Evolutionary conservation across 495 filamentous ascomycete genomes (phyloP), one percentile per base, ranked within the genome.

Genomic region (Neurospora sublineolata): DNA sequence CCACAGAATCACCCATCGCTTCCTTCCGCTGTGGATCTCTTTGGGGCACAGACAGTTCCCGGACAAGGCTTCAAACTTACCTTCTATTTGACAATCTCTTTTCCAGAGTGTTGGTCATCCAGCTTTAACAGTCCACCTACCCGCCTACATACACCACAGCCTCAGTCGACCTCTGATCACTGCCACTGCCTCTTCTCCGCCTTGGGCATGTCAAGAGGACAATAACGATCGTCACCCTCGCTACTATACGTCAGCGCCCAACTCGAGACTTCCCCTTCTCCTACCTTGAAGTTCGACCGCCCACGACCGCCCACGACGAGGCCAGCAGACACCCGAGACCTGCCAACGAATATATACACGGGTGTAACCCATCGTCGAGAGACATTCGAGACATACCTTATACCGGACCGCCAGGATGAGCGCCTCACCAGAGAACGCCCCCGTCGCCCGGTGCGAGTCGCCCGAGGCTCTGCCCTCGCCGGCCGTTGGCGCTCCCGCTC

Each of bases 381-480:
- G 23, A 33, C 52, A 33, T 33, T 60, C 23, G 27, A 33, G 27
- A 60, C 52, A 60, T 30, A 60, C 6, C 2, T 1, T 27, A 52
- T 23, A 60, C 12, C 52, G 52, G 27, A 18, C 52, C 68, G 18
- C 69, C 73, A 77, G 16, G 70, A 83, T 84, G 81, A 79, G 80
- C 69, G 68, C 80, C 68, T 71, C 77, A 44, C 74, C 77, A 70
- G 74, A 79, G 14, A 75, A 80, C 36, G 77, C 74, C n/a, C 80
- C 81, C 41, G 76, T 74, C 10, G 72, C 82, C 20, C 80, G 83
- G 41, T 79, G 80, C 72, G 79, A 79, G 58, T 90, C 88, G 18
- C 89, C 90, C 68, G 90, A 89, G 60, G 85, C 85, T 18, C 86
- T 87, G 1, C 91, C 93, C 27, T 89, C 86, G 16, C 87, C 88